Conservation (phyloP, 805 yeast genomes). For the Kodamaea fukazawae region DNA sequence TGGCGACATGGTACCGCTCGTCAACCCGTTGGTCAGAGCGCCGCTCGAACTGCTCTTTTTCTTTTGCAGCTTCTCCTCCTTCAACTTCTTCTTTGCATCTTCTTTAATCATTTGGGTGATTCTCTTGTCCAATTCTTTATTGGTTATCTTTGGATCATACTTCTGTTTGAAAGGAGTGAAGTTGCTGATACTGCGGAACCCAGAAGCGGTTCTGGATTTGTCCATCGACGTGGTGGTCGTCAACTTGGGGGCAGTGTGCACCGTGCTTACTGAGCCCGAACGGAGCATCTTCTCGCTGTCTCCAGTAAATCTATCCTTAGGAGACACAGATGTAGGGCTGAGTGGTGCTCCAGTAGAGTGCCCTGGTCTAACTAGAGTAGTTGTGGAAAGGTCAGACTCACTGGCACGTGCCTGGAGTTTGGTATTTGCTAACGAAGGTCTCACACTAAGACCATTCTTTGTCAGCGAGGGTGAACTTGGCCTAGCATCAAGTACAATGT, state of each 20-base stretch:
- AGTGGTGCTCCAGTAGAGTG: background rate
- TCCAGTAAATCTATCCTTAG: constrained; percentile 2
- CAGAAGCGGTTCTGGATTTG: constrained; percentile 15
- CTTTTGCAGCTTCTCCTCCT: constrained; percentile 17
- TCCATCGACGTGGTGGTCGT: constrained; percentile 8
- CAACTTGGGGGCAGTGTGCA: constrained; percentile 1
- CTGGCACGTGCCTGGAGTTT: constrained; percentile 2
- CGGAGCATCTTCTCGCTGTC: constrained; percentile 5
- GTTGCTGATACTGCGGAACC: constrained; percentile 24
- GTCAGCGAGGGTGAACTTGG: no score
- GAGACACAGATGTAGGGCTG: constrained; percentile 4
- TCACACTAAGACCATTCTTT: no score
- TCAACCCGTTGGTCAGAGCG: background rate
- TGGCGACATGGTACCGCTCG: constrained; percentile 3
- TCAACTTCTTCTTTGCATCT: constrained; percentile 26
- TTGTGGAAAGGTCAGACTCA: constrained; percentile 2
- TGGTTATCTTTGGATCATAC: constrained; percentile 18
- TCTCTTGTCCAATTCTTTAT: constrained; percentile 31
- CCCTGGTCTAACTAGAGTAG: background rate
- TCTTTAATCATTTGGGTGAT: constrained; percentile 31
- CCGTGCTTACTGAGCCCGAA: constrained; percentile 11
- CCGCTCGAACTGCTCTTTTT: constrained; percentile 10
- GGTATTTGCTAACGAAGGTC: constrained; percentile 1
- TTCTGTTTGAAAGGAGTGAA: constrained; percentile 31
- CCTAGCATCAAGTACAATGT: no score